Evolutionary conservation across 495 filamentous ascomycete genomes (phyloP).

Genomic region (Penicillium dipodomyicola): DNA sequence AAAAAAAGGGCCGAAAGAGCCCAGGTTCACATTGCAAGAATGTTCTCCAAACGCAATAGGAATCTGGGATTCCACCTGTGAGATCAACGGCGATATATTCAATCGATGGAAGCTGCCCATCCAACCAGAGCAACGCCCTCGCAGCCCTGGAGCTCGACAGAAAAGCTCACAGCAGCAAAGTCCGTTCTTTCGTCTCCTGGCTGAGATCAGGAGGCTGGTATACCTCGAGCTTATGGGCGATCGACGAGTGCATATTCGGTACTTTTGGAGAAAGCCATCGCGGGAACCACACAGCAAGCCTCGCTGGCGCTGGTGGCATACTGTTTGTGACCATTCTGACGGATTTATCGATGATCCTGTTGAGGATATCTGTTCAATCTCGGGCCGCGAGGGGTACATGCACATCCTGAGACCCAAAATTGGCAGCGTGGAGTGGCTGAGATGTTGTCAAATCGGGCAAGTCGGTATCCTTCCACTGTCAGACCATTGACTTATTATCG

Average conservation of each 20-base stretch:
- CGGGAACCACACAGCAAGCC: constrained; percentile 4
- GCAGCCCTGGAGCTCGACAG: background rate
- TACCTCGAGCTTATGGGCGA: constrained; percentile 21
- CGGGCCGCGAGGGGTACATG: constrained; percentile 2
- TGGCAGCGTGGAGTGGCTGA: constrained; percentile 17
- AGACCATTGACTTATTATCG: background rate
- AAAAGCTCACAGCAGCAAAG: constrained; percentile 7
- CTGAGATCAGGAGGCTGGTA: constrained; percentile 15
- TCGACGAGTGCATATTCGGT: constrained; percentile 18
- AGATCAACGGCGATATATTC: no score
- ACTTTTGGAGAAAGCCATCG: constrained; percentile 11
- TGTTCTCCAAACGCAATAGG: no score
- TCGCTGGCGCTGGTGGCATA: constrained; percentile 20
- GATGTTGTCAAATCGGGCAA: constrained; percentile 19
- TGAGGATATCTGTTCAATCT: constrained; percentile 3
- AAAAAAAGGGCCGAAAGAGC: no score
- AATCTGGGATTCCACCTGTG: no score
- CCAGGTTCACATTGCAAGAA: no score
- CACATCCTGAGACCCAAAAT: constrained; percentile 9
- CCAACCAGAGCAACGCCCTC: constrained; percentile 2
- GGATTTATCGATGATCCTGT: constrained; percentile 1
- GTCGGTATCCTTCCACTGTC: background rate
- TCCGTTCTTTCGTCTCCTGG: constrained; percentile 12
- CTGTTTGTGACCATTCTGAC: constrained; percentile 12
- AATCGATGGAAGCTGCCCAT: constrained; percentile 19